phyloP scores from a whole-genome alignment of 164 flowering plant genomes.

The Stephania yunnanensis region DNA sequence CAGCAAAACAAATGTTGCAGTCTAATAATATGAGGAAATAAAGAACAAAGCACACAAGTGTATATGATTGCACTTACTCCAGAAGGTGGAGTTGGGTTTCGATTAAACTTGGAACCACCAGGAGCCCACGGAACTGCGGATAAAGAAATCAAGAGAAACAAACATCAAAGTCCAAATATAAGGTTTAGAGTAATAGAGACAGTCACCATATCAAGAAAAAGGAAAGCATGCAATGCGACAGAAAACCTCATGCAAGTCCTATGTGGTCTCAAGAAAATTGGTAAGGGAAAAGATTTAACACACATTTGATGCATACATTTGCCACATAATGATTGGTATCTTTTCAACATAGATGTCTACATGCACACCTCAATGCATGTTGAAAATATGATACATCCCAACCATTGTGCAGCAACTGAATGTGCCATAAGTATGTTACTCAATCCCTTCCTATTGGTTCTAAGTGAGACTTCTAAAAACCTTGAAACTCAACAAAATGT shows the following conservation, averaged over 20 bases:
- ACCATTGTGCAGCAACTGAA: too few species aligned
- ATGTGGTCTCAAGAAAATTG: neutral
- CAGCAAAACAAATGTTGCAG: neutral
- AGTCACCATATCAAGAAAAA: neutral
- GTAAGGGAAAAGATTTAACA: too few species aligned
- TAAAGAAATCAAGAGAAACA: slow-evolving; percentile 11
- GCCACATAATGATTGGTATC: too few species aligned
- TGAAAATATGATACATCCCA: too few species aligned
- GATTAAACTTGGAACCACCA: slow-evolving; percentile 81
- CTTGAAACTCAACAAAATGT: neutral
- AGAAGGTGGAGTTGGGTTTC: slow-evolving; percentile 81
- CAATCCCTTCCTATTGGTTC: too few species aligned
- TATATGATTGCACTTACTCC: slow-evolving; percentile 50
- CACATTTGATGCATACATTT: too few species aligned
- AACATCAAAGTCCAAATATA: neutral
- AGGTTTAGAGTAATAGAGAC: neutral
- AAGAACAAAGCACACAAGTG: neutral
- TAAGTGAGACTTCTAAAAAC: neutral
- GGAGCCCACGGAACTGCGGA: slow-evolving; percentile 98
- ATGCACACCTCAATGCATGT: too few species aligned
- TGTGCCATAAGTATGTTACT: too few species aligned
- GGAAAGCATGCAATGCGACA: neutral
- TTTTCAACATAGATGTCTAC: too few species aligned
- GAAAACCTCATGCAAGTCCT: neutral
- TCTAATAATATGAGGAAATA: neutral